phyloP scores from a whole-genome alignment of 164 flowering plant species.

The Magnolia kwangsiensis region DNA sequence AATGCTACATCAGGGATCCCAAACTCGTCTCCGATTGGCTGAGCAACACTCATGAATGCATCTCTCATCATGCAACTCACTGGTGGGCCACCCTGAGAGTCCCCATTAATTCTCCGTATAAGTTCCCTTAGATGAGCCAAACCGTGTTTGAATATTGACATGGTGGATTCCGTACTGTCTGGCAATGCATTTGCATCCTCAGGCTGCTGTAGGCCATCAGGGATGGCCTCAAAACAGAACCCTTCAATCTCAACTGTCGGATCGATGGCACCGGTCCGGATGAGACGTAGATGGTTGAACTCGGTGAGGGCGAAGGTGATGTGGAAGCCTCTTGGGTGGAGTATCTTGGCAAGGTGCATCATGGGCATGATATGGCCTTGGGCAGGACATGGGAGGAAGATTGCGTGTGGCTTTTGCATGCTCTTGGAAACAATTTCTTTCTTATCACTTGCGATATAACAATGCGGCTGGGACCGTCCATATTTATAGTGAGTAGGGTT shows the following conservation, averaged over 20 bases:
- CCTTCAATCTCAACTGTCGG: conserved; percentile 18
- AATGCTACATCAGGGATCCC: conserved; percentile 33
- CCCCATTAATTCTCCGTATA: neutral
- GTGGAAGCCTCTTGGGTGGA: conserved; percentile 19
- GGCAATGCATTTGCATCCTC: no score
- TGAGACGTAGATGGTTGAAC: conserved; percentile 33
- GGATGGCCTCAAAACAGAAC: conserved; percentile 25
- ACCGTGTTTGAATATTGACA: conserved; percentile 6
- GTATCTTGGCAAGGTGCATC: conserved; percentile 24
- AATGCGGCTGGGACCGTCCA: no score
- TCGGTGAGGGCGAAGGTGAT: conserved; percentile 42
- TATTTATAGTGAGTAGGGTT: no score
- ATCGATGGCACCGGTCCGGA: conserved; percentile 25
- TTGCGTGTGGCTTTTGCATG: conserved; percentile 17
- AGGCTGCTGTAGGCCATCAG: conserved; percentile 27
- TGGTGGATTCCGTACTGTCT: conserved; percentile 12
- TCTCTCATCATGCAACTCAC: conserved; percentile 39
- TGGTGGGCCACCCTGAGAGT: conserved; percentile 19
- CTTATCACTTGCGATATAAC: neutral
- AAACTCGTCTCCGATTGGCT: conserved; percentile 28
- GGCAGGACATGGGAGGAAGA: conserved; percentile 26
- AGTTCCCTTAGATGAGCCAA: conserved; percentile 10
- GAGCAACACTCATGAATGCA: conserved; percentile 39
- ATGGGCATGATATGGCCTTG: conserved; percentile 32
- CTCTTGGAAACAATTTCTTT: neutral